phyloP scores from a whole-genome alignment of 2,329 filamentous ascomycete genomes.

The Diaporthe ilicicola region DNA sequence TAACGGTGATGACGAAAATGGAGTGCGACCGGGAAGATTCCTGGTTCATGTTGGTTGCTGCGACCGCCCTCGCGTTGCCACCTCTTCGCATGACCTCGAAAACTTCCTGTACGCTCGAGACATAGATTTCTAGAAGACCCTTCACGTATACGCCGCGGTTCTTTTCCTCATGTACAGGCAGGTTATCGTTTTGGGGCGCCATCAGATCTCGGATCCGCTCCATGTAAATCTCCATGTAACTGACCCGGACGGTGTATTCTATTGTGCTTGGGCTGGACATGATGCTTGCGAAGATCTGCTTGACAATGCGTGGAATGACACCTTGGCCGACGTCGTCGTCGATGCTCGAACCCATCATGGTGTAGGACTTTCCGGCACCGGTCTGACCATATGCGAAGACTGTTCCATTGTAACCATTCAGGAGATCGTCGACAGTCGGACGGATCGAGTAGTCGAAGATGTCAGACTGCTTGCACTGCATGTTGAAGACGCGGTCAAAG shows the following conservation, averaged over 20 bases:
- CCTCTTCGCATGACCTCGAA: constrained; percentile 97
- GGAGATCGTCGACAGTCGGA: constrained; percentile 94
- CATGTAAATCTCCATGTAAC: constrained; percentile 99
- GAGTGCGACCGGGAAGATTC: constrained; percentile 98
- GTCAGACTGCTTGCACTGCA: constrained; percentile 87
- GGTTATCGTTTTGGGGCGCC: constrained; percentile 91
- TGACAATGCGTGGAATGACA: constrained; percentile 95
- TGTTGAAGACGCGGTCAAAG: constrained; percentile 97
- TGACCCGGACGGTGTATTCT: constrained; percentile 98
- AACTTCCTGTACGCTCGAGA: constrained; percentile 93
- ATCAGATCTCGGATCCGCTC: constrained; percentile 95
- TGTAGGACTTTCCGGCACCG: constrained; percentile 97
- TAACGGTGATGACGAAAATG: constrained; percentile 96
- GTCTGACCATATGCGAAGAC: constrained; percentile 99
- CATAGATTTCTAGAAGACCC: constrained; percentile 92
- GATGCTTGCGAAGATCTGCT: constrained; percentile 97
- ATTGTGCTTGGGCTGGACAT: constrained; percentile 90
- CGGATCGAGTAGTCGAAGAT: constrained; percentile 99
- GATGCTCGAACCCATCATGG: constrained; percentile 98
- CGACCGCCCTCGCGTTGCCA: constrained; percentile 87
- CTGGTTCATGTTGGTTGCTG: constrained; percentile 98
- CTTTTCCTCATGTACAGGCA: constrained; percentile 98
- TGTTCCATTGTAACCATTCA: constrained; percentile 99
- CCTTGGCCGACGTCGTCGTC: constrained; percentile 88
- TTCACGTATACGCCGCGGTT: constrained; percentile 96